Conservation (phyloP, 371 early-diverging fungal genomes). For the Conidiobolus incongruus region DNA sequence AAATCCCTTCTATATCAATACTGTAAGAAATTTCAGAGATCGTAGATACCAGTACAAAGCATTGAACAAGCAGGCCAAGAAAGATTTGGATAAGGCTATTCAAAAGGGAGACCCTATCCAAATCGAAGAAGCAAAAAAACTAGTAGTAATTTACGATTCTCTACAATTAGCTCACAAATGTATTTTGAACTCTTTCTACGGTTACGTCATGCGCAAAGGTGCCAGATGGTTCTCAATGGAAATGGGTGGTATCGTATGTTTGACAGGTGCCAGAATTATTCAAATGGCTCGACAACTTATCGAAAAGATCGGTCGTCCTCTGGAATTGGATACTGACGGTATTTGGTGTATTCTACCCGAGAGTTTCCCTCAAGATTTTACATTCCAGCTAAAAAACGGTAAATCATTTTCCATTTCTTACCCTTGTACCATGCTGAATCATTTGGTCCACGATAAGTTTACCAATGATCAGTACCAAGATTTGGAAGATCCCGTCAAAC, state of each 20-base stretch:
- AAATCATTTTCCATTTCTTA: slow-evolving; percentile 73
- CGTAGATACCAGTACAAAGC: slow-evolving; percentile 97
- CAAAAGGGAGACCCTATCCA: slow-evolving; percentile 38
- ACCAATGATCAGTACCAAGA: slow-evolving; percentile 97
- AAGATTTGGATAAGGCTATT: slow-evolving; percentile 45
- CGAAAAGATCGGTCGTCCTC: slow-evolving; percentile 87
- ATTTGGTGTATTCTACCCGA: slow-evolving; percentile 98
- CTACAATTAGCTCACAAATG: slow-evolving; percentile 98
- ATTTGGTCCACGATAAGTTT: slow-evolving; percentile 88
- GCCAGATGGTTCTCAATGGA: slow-evolving; percentile 99
- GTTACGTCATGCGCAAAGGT: slow-evolving; percentile 99
- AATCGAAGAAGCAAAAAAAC: slow-evolving; percentile 71
- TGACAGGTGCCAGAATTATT: slow-evolving; percentile 94
- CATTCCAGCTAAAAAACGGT: slow-evolving; percentile 53
- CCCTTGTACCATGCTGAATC: slow-evolving; percentile 95
- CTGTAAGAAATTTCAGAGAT: slow-evolving; percentile 95
- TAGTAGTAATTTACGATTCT: slow-evolving; percentile 91
- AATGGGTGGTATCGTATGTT: slow-evolving; percentile 98
- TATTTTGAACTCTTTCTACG: slow-evolving; percentile 98
- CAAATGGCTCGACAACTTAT: slow-evolving; percentile 87
- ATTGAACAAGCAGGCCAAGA: slow-evolving; percentile 76
- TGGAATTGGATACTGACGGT: slow-evolving; percentile 99
- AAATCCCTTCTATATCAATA: slow-evolving; percentile 97
- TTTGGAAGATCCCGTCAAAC: slow-evolving; percentile 22
- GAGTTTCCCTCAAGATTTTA: slow-evolving; percentile 81